Evolutionary conservation across 768 basidiomycete species (phyloP), one percentile per base, ranked within the genome.

Genomic region (Asterophora parasitica): DNA sequence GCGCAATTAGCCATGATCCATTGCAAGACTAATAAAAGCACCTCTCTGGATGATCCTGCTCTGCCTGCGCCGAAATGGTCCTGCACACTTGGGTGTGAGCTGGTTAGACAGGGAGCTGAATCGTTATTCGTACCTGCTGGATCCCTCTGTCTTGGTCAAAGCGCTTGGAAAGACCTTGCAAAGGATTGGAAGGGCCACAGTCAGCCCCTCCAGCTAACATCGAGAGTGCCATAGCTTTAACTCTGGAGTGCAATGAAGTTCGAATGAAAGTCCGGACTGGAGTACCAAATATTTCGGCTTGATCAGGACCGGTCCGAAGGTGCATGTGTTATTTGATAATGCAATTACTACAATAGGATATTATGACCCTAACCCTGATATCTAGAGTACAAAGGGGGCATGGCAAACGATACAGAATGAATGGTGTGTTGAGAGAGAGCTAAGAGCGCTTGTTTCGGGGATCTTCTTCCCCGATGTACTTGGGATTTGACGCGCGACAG

Each of bases 141-240:
- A 79, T 59, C 7, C 87, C 88, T 57, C 88, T 75, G 62, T 93
- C 91, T 36, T 78, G 74, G 54, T 89, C 88, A 52, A 92, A 84
- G 37, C 78, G 74, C 60, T 92, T 93, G 0, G 86, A 76, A 4
- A 95, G 78, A 12, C 76, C 79, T 59, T 90, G 88, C 13, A 95
- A 65, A 9, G 90, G 82, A 62, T 92, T 95, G 0, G 79, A 78
- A 5, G 92, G 91, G 0, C 92, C 92, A 55, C 92, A 95, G 36
- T 92, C 89, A 1, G 88, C 73, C 34, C 82, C 82, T 38, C 77
- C 80, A 16, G 83, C 76, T 15, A 94, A 83, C 75, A 88, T 77
- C 41, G 89, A 84, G 23, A 93, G 73, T 5, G 89, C 83, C 90
- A 92, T 91, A 51, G 42, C 26, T 40, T 3, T 23, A 23, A n/a